Conservation (phyloP, 1,139 yeast species). For the Yamadazyma sp. region DNA sequence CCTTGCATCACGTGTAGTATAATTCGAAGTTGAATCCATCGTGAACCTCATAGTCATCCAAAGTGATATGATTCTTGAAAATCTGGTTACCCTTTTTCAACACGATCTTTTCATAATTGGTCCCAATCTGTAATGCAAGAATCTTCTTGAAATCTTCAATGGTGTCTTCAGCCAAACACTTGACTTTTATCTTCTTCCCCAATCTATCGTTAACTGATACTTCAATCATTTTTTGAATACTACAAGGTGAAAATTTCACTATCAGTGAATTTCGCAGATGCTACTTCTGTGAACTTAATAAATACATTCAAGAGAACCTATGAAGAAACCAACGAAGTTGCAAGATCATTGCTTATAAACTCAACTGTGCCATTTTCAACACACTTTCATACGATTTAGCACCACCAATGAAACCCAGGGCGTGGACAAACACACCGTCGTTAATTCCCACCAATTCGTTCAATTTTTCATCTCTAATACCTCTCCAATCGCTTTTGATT, state of each 20-base stretch:
- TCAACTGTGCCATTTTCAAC: constrained; percentile 64
- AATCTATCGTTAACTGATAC: constrained; percentile 51
- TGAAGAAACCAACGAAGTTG: too few species aligned
- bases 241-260: not conserved
- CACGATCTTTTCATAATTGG: constrained; percentile 61
- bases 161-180: constrained; percentile 81
- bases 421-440: constrained; percentile 90
- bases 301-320: not conserved
- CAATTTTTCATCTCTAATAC: constrained; percentile 83
- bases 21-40: constrained; percentile 86
- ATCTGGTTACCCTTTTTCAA: constrained; percentile 78
- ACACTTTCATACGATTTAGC: constrained; percentile 80
- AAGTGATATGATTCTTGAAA: constrained; percentile 82
- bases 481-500: constrained; percentile 90
- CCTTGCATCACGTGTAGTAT: constrained; percentile 68
- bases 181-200: constrained; percentile 85
- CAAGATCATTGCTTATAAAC: too few species aligned
- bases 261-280: not conserved
- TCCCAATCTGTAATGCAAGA: constrained; percentile 79
- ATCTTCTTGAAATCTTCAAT: constrained; percentile 92
- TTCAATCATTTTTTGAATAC: constrained; percentile 25
- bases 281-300: too few species aligned
- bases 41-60: constrained; percentile 92
- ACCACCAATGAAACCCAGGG: constrained; percentile 98
- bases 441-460: constrained; percentile 71